These are phyloP conservation scores for Epichloe gansuensis DNA, from an alignment of 2,329 filamentous ascomycete species.

Conservation along the genomic window DNA sequence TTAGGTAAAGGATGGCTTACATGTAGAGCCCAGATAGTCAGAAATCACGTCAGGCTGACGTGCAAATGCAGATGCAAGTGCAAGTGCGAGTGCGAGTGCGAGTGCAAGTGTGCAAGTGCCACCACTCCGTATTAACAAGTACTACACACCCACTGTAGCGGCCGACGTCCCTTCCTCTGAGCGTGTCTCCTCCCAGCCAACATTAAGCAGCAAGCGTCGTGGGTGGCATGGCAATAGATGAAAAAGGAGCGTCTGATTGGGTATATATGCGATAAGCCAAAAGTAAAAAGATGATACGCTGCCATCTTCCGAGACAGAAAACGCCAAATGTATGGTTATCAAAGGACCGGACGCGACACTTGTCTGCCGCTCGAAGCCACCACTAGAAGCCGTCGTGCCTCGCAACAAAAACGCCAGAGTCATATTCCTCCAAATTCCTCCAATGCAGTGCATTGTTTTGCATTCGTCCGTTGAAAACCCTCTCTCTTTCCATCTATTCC, in stretches of 20 bases:
- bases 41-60: too few relatives aligned
- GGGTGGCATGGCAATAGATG: not conserved
- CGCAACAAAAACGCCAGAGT: not conserved
- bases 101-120: too few relatives aligned
- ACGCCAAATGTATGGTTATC: not conserved
- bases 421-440: not conserved
- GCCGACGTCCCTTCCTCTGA: too few relatives aligned
- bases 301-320: not conserved
- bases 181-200: too few relatives aligned
- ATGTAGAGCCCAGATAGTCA: not conserved
- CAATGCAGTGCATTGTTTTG: not conserved
- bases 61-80: not conserved
- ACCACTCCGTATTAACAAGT: too few relatives aligned
- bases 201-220: too few relatives aligned
- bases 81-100: too few relatives aligned
- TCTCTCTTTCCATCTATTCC: not conserved
- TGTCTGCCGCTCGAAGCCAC: not conserved
- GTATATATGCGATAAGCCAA: slow-evolving; percentile 3
- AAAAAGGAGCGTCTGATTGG: slow-evolving; percentile 5
- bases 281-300: not conserved
- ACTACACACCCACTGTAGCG: too few relatives aligned
- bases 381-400: not conserved
- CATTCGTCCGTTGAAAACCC: not conserved
- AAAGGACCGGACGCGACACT: not conserved
- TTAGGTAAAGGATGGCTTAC: too few relatives aligned